These are phyloP conservation scores for Dictyostelium purpureum DNA, from an alignment of 78 protist genomes.

Conservation along the genomic window DNA sequence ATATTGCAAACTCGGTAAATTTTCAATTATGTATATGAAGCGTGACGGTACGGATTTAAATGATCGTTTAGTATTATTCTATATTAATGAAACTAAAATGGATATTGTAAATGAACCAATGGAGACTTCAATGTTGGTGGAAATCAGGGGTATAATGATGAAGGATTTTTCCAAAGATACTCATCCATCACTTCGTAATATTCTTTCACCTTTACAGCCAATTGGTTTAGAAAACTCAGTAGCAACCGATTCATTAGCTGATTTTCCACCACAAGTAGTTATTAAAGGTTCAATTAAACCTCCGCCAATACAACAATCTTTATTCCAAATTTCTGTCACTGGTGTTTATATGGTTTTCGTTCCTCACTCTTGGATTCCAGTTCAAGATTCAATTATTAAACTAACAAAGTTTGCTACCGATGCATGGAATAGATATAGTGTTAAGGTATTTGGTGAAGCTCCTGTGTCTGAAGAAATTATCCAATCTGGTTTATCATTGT, in stretches of 20 bases:
- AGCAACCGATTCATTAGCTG: background rate
- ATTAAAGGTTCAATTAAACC: slow-evolving; percentile 59
- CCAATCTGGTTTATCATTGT: slow-evolving; percentile 53
- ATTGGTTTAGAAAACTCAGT: background rate
- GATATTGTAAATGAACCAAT: background rate
- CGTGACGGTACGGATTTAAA: slow-evolving; percentile 30
- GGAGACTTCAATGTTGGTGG: slow-evolving; percentile 35
- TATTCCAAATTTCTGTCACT: slow-evolving; percentile 28
- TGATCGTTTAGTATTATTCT: slow-evolving; percentile 50
- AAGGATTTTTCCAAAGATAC: slow-evolving; percentile 34
- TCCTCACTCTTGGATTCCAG: slow-evolving; percentile 58
- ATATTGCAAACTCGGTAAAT: slow-evolving; percentile 29
- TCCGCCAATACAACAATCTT: slow-evolving; percentile 69
- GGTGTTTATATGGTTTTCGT: slow-evolving; percentile 41
- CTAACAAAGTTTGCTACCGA: slow-evolving; percentile 5
- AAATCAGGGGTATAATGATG: slow-evolving; percentile 4
- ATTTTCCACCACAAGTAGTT: background rate
- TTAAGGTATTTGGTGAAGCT: slow-evolving; percentile 52
- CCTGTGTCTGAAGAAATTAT: slow-evolving; percentile 51
- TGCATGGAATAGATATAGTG: slow-evolving; percentile 47
- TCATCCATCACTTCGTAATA: slow-evolving; percentile 25
- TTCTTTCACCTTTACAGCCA: background rate
- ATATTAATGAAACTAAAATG: slow-evolving; percentile 17
- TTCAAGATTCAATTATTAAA: slow-evolving; percentile 29
- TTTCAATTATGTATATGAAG: slow-evolving; percentile 45